Conservation (phyloP, 73 alveolate species). For the Blepharisma stoltei region DNA sequence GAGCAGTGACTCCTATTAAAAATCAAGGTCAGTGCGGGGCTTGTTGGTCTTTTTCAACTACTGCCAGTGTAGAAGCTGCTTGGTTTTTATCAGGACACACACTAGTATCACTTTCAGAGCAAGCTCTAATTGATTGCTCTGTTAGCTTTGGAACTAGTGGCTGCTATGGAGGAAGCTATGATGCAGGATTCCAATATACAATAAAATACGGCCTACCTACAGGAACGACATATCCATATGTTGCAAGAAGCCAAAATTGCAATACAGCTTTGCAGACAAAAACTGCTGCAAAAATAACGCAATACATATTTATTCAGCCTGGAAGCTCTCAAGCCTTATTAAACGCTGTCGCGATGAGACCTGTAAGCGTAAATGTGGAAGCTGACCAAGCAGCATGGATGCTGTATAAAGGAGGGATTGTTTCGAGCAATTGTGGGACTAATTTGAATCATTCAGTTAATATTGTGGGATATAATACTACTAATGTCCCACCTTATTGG, state of each 20-base stretch:
- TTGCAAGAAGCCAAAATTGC: conserved; percentile 36
- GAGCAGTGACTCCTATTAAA: conserved; percentile 66
- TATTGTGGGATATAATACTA: conserved; percentile 59
- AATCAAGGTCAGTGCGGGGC: conserved; percentile 76
- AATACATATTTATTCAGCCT: too few relatives aligned
- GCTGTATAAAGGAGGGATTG: conserved; percentile 38
- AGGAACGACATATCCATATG: conserved; percentile 40
- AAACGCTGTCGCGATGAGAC: too few relatives aligned
- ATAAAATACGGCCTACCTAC: conserved; percentile 31
- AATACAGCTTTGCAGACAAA: not conserved
- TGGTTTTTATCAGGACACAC: conserved; percentile 35
- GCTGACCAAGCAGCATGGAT: conserved; percentile 47
- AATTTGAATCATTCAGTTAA: conserved; percentile 59
- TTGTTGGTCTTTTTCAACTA: conserved; percentile 86
- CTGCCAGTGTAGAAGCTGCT: conserved; percentile 72
- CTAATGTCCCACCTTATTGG: conserved; percentile 65
- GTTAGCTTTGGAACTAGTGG: conserved; percentile 60
- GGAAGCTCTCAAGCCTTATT: too few relatives aligned
- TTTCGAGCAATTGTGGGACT: conserved; percentile 21
- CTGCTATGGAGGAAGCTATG: conserved; percentile 45
- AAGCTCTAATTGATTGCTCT: conserved; percentile 74
- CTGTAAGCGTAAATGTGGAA: conserved; percentile 8
- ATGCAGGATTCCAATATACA: conserved; percentile 31
- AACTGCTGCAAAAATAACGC: too few relatives aligned
- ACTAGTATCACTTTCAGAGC: conserved; percentile 46